Conservation (phyloP, 805 yeast species). For the Candida caryicola region DNA sequence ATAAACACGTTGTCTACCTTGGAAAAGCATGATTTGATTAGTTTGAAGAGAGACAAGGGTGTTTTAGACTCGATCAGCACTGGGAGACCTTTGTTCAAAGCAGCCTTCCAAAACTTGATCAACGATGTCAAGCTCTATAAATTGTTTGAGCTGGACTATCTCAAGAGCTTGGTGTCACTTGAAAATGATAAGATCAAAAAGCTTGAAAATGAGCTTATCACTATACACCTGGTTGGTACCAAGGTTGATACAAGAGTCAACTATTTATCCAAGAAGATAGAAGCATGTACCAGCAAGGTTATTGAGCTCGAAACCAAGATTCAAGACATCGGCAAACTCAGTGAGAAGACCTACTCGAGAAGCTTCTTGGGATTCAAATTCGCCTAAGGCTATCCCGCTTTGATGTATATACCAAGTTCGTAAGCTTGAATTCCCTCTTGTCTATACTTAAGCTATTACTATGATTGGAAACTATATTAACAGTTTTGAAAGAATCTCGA, state of each 20-base stretch:
- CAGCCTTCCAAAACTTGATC: conserved; percentile 71
- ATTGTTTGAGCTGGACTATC: conserved; percentile 61
- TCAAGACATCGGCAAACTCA: conserved; percentile 16
- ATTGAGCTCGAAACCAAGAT: conserved; percentile 28
- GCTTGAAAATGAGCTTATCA: conserved; percentile 70
- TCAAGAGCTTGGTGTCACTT: conserved; percentile 50
- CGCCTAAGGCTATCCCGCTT: no score
- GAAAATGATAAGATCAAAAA: conserved; percentile 62
- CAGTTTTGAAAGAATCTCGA: conserved; percentile 44
- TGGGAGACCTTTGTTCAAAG: conserved; percentile 79
- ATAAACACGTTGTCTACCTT: conserved; percentile 55
- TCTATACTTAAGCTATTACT: background rate
- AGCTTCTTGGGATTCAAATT: conserved; percentile 12
- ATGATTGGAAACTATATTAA: conserved; percentile 26
- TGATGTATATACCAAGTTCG: no score
- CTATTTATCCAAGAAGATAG: conserved; percentile 67
- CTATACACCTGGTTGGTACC: conserved; percentile 50
- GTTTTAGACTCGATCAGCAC: conserved; percentile 62
- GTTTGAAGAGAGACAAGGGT: conserved; percentile 75
- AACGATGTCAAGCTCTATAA: conserved; percentile 54
- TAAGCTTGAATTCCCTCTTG: no score
- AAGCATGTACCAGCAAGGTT: conserved; percentile 49
- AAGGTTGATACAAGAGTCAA: conserved; percentile 61
- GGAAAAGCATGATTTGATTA: conserved; percentile 76
- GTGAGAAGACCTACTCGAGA: conserved; percentile 1